Base-by-base conservation (phyloP, 306 rosid genomes). In the Citrullus mucosospermus region DNA sequence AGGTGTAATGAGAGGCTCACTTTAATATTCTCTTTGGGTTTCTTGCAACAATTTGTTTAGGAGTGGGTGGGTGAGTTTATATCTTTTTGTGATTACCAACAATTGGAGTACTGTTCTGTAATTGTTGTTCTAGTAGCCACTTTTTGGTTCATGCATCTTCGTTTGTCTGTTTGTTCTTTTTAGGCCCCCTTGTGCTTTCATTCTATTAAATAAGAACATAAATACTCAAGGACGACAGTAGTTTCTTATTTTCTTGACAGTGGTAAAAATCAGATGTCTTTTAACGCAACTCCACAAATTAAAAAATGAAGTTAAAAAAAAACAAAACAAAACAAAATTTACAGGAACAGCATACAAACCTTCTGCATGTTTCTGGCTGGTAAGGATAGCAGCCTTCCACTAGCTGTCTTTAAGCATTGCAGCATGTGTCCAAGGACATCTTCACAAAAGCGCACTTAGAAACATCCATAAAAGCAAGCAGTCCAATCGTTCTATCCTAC, bases 261-360 rank as follows among this genome's bases (percentile, higher is more conserved):
- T 32, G 16, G 69, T 14, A 32, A 34, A 63, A 32, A 34, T 28
- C 16, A 34, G 12, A 34, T 20, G 11, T 17, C 70, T 13, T 2
- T 34, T 20, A 41, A 41, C 2, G 34, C 17, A 69, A 32, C 15
- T 63, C 70, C n/a, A 34, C 13, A 34, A 34, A 34, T 34, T 6
- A 63, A 6, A 32, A 32, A 22, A 14, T 25, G 1, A 25, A 25
- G 28, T 25, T 25, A 25, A 25, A 25, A 25, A 25, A 25, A 25
- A 25, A 25, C 28, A 25, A 32, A 4, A 13, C 0, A 0, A 6
- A 34, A 2, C 6, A 32, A 14, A 62, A 6, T 8, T 22, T 16
- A 34, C 2, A 2, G 62, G 20, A 15, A 32, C 30, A 62, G n/a
- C 41, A 32, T 3, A 22, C 89, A 53, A 60, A 90, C 97, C 96